Conservation (phyloP, 352 stramenopile species). For the Globisporangium heterothallicum region DNA sequence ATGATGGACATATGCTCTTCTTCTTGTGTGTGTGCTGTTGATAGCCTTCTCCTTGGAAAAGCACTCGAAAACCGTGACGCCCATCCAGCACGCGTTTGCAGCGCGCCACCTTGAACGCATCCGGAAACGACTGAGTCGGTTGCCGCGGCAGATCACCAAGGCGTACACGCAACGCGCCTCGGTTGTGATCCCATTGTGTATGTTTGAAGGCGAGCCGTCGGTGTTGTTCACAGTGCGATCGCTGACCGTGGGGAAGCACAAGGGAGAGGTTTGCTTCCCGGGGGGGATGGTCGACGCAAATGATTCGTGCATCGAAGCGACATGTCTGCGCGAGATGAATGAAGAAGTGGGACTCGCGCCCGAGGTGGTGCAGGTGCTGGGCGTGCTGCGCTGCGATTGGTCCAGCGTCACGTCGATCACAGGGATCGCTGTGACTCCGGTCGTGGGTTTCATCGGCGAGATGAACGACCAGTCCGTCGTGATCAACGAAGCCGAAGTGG, state of each 20-base stretch:
- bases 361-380: slow-evolving; percentile 88
- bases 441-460: slow-evolving; percentile 95
- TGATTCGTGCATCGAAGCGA: slow-evolving; percentile 92
- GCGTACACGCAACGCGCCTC: slow-evolving; percentile 88
- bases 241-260: slow-evolving; percentile 88
- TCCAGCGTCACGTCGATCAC: slow-evolving; percentile 92
- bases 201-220: slow-evolving; percentile 92
- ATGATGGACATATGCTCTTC: neutral
- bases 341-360: slow-evolving; percentile 93
- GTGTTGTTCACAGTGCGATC: slow-evolving; percentile 96
- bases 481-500: slow-evolving; percentile 95
- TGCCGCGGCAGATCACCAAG: slow-evolving; percentile 92
- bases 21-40: neutral
- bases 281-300: slow-evolving; percentile 93
- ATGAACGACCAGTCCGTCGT: slow-evolving; percentile 87
- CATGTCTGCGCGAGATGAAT: slow-evolving; percentile 96
- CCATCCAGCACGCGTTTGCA: slow-evolving; percentile 73
- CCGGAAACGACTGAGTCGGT: slow-evolving; percentile 91
- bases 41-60: slow-evolving; percentile 44
- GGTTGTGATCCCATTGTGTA: slow-evolving; percentile 96
- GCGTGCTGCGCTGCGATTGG: slow-evolving; percentile 95
- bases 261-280: slow-evolving; percentile 96
- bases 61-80: slow-evolving; percentile 35
- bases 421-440: slow-evolving; percentile 96
- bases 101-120: slow-evolving; percentile 89